These are phyloP conservation scores for Fraxinus americana DNA, from an alignment of 257 asterid genomes.

Conservation along the genomic window DNA sequence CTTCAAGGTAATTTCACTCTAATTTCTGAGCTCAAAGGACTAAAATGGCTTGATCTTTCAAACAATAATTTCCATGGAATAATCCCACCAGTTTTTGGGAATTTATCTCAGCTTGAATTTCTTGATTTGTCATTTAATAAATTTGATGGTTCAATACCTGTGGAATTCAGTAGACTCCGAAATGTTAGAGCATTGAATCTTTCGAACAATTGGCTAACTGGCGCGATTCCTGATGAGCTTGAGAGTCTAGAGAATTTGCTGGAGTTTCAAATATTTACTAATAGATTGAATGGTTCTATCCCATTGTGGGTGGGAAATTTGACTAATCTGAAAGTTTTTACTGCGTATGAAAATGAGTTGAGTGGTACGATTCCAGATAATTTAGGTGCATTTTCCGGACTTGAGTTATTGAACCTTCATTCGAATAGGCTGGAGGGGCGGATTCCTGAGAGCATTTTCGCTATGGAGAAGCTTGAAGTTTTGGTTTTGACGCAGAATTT, in stretches of 20 bases:
- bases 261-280: slow-evolving; percentile 67
- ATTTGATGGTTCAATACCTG: slow-evolving; percentile 66
- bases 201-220: slow-evolving; percentile 61
- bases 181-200: slow-evolving; percentile 66
- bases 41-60: slow-evolving; percentile 87
- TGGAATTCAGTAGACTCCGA: slow-evolving; percentile 56
- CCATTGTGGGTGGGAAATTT: slow-evolving; percentile 77
- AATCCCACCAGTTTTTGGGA: slow-evolving; percentile 66
- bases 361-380: slow-evolving; percentile 70
- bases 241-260: slow-evolving; percentile 52
- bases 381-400: slow-evolving; percentile 64
- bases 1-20: slow-evolving; percentile 85
- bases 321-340: slow-evolving; percentile 57
- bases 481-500: slow-evolving; percentile 84
- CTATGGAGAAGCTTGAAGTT: slow-evolving; percentile 62
- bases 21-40: slow-evolving; percentile 69
- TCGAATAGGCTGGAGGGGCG: slow-evolving; percentile 77
- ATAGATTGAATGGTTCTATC: slow-evolving; percentile 76
- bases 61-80: slow-evolving; percentile 68
- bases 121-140: slow-evolving; percentile 89
- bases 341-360: slow-evolving; percentile 88
- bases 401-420: slow-evolving; percentile 76
- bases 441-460: slow-evolving; percentile 78
- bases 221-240: slow-evolving; percentile 72
- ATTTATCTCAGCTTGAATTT: slow-evolving; percentile 67